Percentiles rank a stretch among this genome's conserved stretches.
These are phyloP conservation scores for Jaltomata sinuosa DNA, from an alignment of 257 asterid species.

Conservation along the genomic window DNA sequence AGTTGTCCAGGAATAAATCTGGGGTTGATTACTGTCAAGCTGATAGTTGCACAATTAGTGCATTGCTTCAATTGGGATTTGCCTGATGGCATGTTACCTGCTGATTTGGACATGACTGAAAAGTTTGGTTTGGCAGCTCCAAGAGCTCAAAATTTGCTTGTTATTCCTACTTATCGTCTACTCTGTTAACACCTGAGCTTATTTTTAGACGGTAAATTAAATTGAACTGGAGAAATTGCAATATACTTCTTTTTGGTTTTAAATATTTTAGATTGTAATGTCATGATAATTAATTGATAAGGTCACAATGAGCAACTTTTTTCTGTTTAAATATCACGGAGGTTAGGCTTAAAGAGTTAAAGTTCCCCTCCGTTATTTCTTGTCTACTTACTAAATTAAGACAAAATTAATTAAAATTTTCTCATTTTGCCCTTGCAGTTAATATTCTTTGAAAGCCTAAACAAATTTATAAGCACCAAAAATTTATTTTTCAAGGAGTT, in stretches of 20 bases:
- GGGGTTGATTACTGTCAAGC: conserved; percentile 1
- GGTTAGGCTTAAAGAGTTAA: no score
- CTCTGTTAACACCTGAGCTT: not conserved
- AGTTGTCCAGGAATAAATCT: conserved; percentile 1
- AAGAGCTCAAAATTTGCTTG: conserved; percentile 2
- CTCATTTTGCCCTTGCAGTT: no score
- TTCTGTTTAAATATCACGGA: no score
- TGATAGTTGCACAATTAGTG: not conserved
- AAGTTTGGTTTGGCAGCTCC: conserved; percentile 6
- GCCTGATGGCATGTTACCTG: not conserved
- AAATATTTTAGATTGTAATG: not conserved
- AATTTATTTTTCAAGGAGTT: no score
- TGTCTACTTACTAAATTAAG: no score
- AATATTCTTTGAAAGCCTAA: no score
- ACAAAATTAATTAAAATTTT: no score
- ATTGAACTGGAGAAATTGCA: not conserved
- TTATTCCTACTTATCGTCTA: conserved; percentile 1
- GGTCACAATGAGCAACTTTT: not conserved
- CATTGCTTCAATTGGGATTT: conserved; percentile 10
- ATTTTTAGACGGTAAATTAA: no score
- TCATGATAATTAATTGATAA: no score
- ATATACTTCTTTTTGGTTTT: not conserved
- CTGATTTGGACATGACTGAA: conserved; percentile 7
- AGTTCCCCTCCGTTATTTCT: no score
- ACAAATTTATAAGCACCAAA: no score